phyloP scores from a whole-genome alignment of 345 rosid genomes.

The Tarenaya hassleriana region DNA sequence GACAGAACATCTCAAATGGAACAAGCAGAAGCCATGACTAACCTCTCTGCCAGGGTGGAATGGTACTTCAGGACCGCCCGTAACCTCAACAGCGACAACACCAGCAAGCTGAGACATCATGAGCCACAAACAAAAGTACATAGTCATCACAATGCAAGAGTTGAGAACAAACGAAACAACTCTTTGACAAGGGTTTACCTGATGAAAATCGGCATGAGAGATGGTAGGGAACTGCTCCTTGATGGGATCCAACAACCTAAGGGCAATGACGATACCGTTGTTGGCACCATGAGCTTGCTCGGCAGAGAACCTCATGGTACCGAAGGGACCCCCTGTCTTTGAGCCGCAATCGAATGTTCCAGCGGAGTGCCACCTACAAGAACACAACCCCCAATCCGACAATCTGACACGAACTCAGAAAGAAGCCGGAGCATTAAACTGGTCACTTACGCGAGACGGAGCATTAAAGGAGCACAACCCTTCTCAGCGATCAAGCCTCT shows the following conservation, averaged over 20 bases:
- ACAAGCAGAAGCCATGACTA: slow-evolving; percentile 15
- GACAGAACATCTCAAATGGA: neutral
- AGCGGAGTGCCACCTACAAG: slow-evolving; percentile 84
- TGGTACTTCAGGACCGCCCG: slow-evolving; percentile 96
- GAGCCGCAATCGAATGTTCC: slow-evolving; percentile 66
- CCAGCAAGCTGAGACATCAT: slow-evolving; percentile 55
- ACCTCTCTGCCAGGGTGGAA: slow-evolving; percentile 98
- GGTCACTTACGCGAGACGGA: slow-evolving; percentile 67
- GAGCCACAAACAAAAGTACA: neutral
- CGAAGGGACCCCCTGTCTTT: slow-evolving; percentile 84
- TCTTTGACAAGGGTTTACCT: slow-evolving; percentile 35
- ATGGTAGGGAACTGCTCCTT: slow-evolving; percentile 58
- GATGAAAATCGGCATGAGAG: slow-evolving; percentile 57
- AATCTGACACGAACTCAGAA: too few relatives aligned
- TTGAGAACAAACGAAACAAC: too few relatives aligned
- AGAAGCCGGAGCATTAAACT: neutral
- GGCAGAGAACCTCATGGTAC: slow-evolving; percentile 74
- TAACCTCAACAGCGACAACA: slow-evolving; percentile 83
- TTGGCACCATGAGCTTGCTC: slow-evolving; percentile 68
- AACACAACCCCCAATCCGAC: slow-evolving; percentile 4
- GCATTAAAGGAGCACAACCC: slow-evolving; percentile 91
- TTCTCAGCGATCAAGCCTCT: slow-evolving; percentile 69
- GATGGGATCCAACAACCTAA: slow-evolving; percentile 60
- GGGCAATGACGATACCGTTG: slow-evolving; percentile 65
- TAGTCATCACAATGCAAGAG: too few relatives aligned